Conservation (phyloP, 2,329 filamentous ascomycete genomes). For the Colletotrichum paranaense region DNA sequence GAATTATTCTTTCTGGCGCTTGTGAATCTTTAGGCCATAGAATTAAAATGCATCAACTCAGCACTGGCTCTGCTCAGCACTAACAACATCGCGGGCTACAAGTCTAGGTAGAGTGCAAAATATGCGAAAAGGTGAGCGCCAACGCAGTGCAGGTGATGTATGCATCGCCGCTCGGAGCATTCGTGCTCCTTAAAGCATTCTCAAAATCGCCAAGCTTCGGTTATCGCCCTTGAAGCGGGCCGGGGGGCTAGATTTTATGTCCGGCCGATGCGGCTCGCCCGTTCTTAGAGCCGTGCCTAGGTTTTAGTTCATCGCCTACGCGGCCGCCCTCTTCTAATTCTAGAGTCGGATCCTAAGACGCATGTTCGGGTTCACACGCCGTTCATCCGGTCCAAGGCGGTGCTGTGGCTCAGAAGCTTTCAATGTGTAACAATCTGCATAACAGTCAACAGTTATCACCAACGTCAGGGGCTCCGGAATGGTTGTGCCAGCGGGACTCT, state of each 20-base stretch:
- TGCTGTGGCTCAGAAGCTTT: background rate
- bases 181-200: background rate
- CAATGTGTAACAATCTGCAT: too few relatives aligned
- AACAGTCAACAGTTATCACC: too few relatives aligned
- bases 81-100: background rate
- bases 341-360: background rate
- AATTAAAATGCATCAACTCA: background rate
- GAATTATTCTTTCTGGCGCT: background rate
- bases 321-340: background rate
- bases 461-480: too few relatives aligned
- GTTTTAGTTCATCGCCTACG: background rate
- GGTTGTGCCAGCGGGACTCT: too few relatives aligned
- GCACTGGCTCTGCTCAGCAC: background rate
- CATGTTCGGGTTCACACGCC: background rate
- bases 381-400: background rate
- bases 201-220: background rate
- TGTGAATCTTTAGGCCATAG: rapidly evolving
- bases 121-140: background rate
- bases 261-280: background rate
- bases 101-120: background rate
- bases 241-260: background rate
- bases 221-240: background rate
- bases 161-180: background rate
- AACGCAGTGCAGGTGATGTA: background rate
- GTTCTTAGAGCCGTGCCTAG: background rate